Conservation (phyloP, 2,329 filamentous ascomycete species). For the Cladobotryum protrusum region DNA sequence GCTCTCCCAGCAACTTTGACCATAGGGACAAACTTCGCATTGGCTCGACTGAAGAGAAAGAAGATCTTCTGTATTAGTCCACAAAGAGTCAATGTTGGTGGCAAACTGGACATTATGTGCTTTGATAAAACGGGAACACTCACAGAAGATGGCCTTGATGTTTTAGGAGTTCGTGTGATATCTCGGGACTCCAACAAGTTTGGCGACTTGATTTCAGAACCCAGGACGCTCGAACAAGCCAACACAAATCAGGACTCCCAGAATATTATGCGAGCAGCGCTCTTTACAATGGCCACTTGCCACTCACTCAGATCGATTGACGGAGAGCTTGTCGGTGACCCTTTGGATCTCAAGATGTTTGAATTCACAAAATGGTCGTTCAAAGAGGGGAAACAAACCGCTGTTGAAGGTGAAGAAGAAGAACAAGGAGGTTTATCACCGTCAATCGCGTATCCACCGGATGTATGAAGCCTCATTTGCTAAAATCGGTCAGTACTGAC, state of each 20-base stretch:
- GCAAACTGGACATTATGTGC: constrained; percentile 92
- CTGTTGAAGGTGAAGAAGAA: constrained; percentile 61
- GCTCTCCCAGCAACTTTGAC: constrained; percentile 90
- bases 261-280: constrained; percentile 49
- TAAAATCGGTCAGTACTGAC: constrained; percentile 12
- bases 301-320: constrained; percentile 86
- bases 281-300: constrained; percentile 96
- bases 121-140: constrained; percentile 99
- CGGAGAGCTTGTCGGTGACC: constrained; percentile 83
- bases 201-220: constrained; percentile 66
- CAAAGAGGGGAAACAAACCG: constrained; percentile 73
- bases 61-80: constrained; percentile 97
- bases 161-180: constrained; percentile 79
- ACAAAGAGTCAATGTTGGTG: constrained; percentile 91
- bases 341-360: constrained; percentile 97
- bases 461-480: constrained; percentile 30
- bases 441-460: constrained; percentile 80
- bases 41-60: constrained; percentile 78
- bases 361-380: constrained; percentile 91
- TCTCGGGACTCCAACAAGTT: constrained; percentile 58
- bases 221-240: constrained; percentile 50
- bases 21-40: constrained; percentile 93
- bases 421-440: constrained; percentile 72
- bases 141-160: constrained; percentile 92
- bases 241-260: constrained; percentile 22